phyloP scores from a whole-genome alignment of 1,139 yeast genomes.

The Pichia sp. region DNA sequence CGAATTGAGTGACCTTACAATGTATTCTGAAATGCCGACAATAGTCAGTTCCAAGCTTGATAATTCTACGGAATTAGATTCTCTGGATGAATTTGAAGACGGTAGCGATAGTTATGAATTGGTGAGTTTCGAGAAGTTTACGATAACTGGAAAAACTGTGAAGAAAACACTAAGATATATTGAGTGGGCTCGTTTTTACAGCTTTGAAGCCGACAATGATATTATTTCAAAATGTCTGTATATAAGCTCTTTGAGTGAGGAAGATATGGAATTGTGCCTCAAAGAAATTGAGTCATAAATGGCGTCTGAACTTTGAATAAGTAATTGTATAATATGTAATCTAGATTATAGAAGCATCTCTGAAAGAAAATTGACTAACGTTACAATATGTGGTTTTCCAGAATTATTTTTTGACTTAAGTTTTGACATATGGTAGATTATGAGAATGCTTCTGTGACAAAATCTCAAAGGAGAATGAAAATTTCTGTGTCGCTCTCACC shows the following conservation, averaged over 20 bases:
- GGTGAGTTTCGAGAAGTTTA: constrained; percentile 74
- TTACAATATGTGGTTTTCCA: too few species aligned
- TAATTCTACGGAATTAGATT: constrained; percentile 1
- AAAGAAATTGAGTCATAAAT: constrained; percentile 8
- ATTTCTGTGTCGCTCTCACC: background rate
- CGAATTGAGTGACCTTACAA: constrained; percentile 75
- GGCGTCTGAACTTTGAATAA: background rate
- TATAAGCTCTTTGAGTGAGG: constrained; percentile 69
- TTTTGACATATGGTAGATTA: too few species aligned
- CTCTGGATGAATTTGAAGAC: constrained; percentile 12
- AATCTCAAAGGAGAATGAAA: background rate
- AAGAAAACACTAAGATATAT: constrained; percentile 76
- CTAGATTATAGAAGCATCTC: background rate
- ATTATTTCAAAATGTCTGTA: constrained; percentile 79
- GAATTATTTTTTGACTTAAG: too few species aligned
- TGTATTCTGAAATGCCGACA: constrained; percentile 68
- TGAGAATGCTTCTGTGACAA: background rate
- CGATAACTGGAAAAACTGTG: constrained; percentile 73
- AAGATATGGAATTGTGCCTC: constrained; percentile 57
- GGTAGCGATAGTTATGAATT: constrained; percentile 32
- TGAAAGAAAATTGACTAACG: background rate
- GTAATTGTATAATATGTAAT: background rate
- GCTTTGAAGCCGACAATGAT: constrained; percentile 47
- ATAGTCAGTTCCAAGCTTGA: constrained; percentile 32
- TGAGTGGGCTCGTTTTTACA: constrained; percentile 75